Evolutionary conservation across 2,329 filamentous ascomycete genomes (phyloP), one percentile per base, ranked within the genome.

Genomic region (Colletotrichum sp.): DNA sequence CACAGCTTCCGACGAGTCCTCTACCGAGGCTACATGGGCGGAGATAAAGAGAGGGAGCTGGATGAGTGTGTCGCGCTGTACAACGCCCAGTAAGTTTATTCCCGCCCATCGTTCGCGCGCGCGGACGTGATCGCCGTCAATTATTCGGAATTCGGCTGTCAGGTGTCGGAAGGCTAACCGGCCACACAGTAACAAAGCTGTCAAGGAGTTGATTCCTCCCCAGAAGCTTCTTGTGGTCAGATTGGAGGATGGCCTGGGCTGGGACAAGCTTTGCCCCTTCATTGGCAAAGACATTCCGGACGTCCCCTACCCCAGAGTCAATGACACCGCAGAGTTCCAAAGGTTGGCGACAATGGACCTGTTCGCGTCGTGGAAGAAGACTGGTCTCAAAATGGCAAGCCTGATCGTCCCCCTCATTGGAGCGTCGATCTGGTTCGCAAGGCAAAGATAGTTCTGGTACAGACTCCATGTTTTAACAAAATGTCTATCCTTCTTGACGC

Each of bases 251-350:
- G 83, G 81, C 3, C 82, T 84, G 18, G 82, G 82, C 12, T 85
- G 83, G 83, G 82, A 85, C 69, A 72, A 84, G 62, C 81, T 85
- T 15, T 85, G 83, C 39, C 80, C 81, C 2, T 82, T 82, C 66
- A 75, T 85, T 1, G 81, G 78, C 9, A 70, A 81, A n/a, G 75
- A 80, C 0, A 80, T 84, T 36, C 84, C 83, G 9, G 73, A 81
- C 16, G 69, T 76, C 49, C 78, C 77, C 2, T 84, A 83, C 71
- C 82, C 80, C 32, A 78, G 78, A n/a, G 81, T 79, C 12, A 83
- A 83, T 44, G 79, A 81, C 6, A 79, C 82, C 1, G 78, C 72
- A 6, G 78, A 81, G 44, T 82, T 83, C 49, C 59, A 81, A 18
- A 78, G 76, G 64, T 16, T 82, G 62, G 69, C 52, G 67, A 64